Evolutionary conservation across 495 filamentous ascomycete species (phyloP).

Genomic region (Margaritispora aquatica): DNA sequence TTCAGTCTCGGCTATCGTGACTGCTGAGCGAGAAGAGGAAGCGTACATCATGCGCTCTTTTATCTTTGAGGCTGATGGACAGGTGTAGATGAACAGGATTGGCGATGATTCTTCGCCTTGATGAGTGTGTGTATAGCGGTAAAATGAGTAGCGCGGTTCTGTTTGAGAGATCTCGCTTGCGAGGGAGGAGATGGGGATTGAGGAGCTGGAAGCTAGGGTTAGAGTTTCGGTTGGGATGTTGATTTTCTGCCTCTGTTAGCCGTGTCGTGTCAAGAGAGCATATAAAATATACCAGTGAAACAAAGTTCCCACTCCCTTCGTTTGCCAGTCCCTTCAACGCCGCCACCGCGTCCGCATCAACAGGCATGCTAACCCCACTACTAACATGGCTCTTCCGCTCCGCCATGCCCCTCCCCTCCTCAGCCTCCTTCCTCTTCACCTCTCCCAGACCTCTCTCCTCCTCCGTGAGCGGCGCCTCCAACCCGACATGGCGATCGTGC

Average conservation of each 20-base stretch:
- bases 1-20: constrained; percentile 59
- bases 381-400: constrained; percentile 50
- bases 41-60: constrained; percentile 96
- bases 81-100: constrained; percentile 92
- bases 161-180: constrained; percentile 66
- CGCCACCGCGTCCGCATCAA: constrained; percentile 61
- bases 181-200: constrained; percentile 43
- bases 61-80: constrained; percentile 71
- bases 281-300: constrained; percentile 68
- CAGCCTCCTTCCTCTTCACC: constrained; percentile 74
- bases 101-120: constrained; percentile 51
- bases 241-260: constrained; percentile 46
- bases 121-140: constrained; percentile 54
- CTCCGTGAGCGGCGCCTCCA: constrained; percentile 75
- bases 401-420: constrained; percentile 65
- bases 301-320: constrained; percentile 48
- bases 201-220: constrained; percentile 54
- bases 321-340: constrained; percentile 53
- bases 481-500: constrained; percentile 61
- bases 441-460: constrained; percentile 76
- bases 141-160: constrained; percentile 89
- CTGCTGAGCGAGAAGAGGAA: constrained; percentile 66
- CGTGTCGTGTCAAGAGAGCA: neutral
- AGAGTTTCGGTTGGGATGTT: constrained; percentile 75
- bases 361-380: constrained; percentile 48